phyloP scores from a whole-genome alignment of 2,329 filamentous ascomycete species.

The Ustulina deusta region DNA sequence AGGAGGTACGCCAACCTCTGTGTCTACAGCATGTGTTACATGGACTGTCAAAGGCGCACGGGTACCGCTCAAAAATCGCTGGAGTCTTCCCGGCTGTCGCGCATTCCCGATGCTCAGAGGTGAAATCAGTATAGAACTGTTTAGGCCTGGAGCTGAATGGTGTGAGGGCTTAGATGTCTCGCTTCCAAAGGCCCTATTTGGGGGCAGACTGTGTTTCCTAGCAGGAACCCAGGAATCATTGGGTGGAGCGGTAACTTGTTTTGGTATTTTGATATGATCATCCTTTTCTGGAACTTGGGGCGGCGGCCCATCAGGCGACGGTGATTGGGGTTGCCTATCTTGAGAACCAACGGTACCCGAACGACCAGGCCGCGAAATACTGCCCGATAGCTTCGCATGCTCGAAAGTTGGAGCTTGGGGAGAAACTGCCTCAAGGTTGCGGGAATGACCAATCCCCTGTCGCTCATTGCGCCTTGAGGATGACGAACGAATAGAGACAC shows the following conservation, averaged over 20 bases:
- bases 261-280: background rate
- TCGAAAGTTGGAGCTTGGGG: slow-evolving; percentile 5
- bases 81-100: slow-evolving; percentile 55
- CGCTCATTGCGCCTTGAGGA: slow-evolving; percentile 50
- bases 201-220: background rate
- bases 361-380: background rate
- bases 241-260: background rate
- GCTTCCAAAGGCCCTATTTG: slow-evolving; percentile 7
- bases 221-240: background rate
- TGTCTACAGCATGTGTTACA: slow-evolving; percentile 50
- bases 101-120: slow-evolving; percentile 53
- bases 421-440: slow-evolving; percentile 29
- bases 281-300: slow-evolving; percentile 56
- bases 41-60: slow-evolving; percentile 51
- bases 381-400: slow-evolving; percentile 11
- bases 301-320: slow-evolving; percentile 45
- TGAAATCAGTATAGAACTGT: slow-evolving; percentile 49
- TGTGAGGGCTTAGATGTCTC: slow-evolving; percentile 41
- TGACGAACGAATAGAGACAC: slow-evolving; percentile 67
- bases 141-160: slow-evolving; percentile 45
- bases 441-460: slow-evolving; percentile 44
- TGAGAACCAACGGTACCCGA: slow-evolving; percentile 6
- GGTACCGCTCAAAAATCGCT: slow-evolving; percentile 55
- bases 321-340: slow-evolving; percentile 4
- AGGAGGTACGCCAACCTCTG: slow-evolving; percentile 50